Percentiles rank a stretch among this genome's conserved stretches.
phyloP scores from a whole-genome alignment of 2,329 filamentous ascomycete species.

The Sporothrix humicola region DNA sequence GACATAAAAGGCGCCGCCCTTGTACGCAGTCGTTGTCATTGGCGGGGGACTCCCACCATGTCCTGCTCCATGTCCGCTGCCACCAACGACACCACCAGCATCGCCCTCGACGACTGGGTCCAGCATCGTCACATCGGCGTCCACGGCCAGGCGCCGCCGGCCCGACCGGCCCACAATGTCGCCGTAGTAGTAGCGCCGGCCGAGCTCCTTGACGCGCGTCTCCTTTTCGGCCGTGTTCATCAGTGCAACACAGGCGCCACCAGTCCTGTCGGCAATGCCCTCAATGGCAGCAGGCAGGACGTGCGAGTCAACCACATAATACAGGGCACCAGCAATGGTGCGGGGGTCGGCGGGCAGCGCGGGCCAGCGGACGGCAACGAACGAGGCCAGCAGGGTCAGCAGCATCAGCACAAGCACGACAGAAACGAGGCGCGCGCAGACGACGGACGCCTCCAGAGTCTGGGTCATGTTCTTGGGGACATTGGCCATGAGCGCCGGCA shows the following conservation, averaged over 20 bases:
- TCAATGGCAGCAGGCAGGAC: slow-evolving; percentile 41
- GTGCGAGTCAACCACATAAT: slow-evolving; percentile 47
- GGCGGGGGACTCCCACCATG: background rate
- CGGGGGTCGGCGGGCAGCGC: slow-evolving; percentile 55
- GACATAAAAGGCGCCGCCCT: slow-evolving; percentile 31
- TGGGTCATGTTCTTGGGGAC: slow-evolving; percentile 54
- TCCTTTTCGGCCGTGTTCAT: slow-evolving; percentile 42
- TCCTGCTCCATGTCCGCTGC: background rate
- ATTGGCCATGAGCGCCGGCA: slow-evolving; percentile 57
- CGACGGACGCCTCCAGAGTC: slow-evolving; percentile 47
- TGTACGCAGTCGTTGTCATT: slow-evolving; percentile 29
- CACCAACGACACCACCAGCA: background rate
- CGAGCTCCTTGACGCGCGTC: slow-evolving; percentile 40
- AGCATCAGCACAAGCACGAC: slow-evolving; percentile 53
- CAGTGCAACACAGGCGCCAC: slow-evolving; percentile 39
- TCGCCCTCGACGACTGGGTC: slow-evolving; percentile 11
- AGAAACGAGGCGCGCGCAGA: slow-evolving; percentile 50
- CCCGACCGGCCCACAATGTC: slow-evolving; percentile 41
- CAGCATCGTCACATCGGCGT: slow-evolving; percentile 37
- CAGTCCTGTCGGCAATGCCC: slow-evolving; percentile 32
- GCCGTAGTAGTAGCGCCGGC: slow-evolving; percentile 45
- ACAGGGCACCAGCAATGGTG: slow-evolving; percentile 54
- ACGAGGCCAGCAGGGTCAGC: slow-evolving; percentile 47
- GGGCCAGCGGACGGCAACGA: slow-evolving; percentile 50
- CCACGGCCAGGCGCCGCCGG: slow-evolving; percentile 40